Evolutionary conservation across 129 eudicot genomes (phyloP).

Genomic region (Pseudognaphalium luteoalbum): DNA sequence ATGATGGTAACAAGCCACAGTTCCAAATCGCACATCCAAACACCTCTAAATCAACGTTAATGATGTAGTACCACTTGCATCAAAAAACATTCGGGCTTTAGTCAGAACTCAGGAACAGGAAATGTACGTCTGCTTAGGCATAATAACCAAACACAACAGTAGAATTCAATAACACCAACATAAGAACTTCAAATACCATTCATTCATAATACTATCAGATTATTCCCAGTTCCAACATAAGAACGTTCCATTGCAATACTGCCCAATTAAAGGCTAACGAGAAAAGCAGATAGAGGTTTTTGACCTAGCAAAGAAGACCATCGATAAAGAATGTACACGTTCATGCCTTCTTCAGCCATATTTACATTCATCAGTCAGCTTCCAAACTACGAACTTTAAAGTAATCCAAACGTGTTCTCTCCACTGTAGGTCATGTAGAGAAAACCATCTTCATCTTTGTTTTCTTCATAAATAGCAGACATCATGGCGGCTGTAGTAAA

Average conservation of each 20-base stretch:
- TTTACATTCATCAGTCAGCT: conserved; percentile 37
- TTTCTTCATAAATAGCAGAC: conserved; percentile 92
- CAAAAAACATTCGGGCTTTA: background rate
- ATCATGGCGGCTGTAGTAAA: conserved; percentile 65
- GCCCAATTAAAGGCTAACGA: background rate
- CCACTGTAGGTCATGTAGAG: conserved; percentile 99
- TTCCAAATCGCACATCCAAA: no score
- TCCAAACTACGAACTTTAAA: conserved; percentile 34
- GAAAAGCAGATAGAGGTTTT: background rate
- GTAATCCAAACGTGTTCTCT: conserved; percentile 82
- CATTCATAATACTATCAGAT: conserved; percentile 9
- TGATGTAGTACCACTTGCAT: background rate
- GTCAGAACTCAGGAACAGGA: no score
- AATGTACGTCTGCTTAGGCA: no score
- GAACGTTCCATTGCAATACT: background rate
- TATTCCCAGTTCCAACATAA: conserved; percentile 2
- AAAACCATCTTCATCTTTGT: conserved; percentile 96
- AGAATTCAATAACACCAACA: background rate
- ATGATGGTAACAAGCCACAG: background rate
- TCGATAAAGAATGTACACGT: conserved; percentile 45
- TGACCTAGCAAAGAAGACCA: conserved; percentile 18
- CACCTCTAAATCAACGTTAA: background rate
- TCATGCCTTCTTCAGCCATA: conserved; percentile 29
- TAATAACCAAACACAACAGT: background rate
- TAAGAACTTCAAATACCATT: background rate